Base-by-base conservation (phyloP, 306 rosid species). In the Vigna trinervia region DNA sequence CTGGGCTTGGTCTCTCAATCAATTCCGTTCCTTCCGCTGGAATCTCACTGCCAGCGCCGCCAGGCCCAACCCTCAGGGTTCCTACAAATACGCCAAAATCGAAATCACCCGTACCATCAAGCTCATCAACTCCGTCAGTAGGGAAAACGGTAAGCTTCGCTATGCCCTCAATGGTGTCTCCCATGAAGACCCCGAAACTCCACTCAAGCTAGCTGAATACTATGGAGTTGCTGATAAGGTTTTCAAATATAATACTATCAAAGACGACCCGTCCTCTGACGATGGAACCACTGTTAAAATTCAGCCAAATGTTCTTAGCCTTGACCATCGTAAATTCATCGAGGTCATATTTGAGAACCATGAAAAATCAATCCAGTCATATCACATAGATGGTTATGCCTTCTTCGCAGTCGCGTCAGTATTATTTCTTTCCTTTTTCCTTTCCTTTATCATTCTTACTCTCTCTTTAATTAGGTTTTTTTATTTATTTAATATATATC, bases 61-160 rank as follows among this genome's bases (percentile, higher is more conserved):
- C 22, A 86, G 96, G 62, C 96, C 96, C 15, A 90, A 90, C 30
- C 92, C 92, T 71, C 96, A 88, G 43, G 96, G 96, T 3, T 90
- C 96, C 0, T 88, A 74, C 81, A 87, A 88, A 48, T 90, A 88
- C 38, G 92, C 92, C 3, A 36, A 71, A 5, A 88, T 90, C 69
- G 85, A 86, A 76, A 90, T 90, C 53, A 85, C 87, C 11, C 90
- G 96, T 32, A 90, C 92, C 41, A 80, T 90, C 79, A 76, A 20
- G 26, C 12, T 66, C 53, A 3, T 66, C 15, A 66, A 66, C 52
- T 19, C 71, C 0, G 71, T 20, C 22, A 66, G 17, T 4, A 39
- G 5, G 34, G 12, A 12, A 0, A 41, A 66, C 2, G 71, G 71
- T 12, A 66, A 66, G 52, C 17, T 20, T 2, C 71, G 71, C 13